Conservation (phyloP, 2,329 filamentous ascomycete genomes). For the Penicillium sp. region DNA sequence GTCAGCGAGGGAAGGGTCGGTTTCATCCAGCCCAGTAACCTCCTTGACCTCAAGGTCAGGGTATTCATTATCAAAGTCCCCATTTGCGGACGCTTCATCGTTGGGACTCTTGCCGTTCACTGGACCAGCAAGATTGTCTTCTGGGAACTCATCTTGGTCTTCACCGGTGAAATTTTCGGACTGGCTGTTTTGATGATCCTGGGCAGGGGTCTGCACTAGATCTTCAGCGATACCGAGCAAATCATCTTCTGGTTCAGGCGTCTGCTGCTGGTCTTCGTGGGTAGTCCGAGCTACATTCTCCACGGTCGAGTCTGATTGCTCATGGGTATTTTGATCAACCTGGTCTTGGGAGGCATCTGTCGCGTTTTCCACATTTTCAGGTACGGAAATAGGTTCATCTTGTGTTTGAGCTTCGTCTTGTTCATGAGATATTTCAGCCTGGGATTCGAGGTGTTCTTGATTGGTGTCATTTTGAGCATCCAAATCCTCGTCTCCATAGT, state of each 20-base stretch:
- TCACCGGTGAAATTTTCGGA: constrained; percentile 9
- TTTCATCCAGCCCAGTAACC: constrained; percentile 16
- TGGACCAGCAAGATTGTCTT: constrained; percentile 14
- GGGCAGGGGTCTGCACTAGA: constrained; percentile 25
- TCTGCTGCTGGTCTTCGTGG: constrained; percentile 14
- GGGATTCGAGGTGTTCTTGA: background rate
- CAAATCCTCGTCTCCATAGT: constrained; percentile 6
- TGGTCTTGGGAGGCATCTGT: constrained; percentile 9
- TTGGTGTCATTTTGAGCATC: background rate
- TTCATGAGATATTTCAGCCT: background rate
- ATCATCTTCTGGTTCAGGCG: constrained; percentile 24
- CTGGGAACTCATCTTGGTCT: constrained; percentile 15
- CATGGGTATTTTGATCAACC: constrained; percentile 7
- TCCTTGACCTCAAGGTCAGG: constrained; percentile 32
- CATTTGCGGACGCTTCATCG: constrained; percentile 24
- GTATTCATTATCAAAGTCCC: constrained; percentile 38
- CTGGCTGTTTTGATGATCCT: constrained; percentile 9
- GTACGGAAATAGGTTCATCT: constrained; percentile 7
- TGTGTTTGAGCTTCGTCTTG: constrained; percentile 9
- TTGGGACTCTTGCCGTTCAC: constrained; percentile 15
- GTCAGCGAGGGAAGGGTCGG: constrained; percentile 17
- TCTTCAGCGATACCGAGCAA: constrained; percentile 32
- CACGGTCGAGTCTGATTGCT: constrained; percentile 20
- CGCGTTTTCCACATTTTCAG: constrained; percentile 6
- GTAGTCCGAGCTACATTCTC: constrained; percentile 9